Evolutionary conservation across 2,329 filamentous ascomycete species (phyloP).

Genomic region (Westerdykella sp.): DNA sequence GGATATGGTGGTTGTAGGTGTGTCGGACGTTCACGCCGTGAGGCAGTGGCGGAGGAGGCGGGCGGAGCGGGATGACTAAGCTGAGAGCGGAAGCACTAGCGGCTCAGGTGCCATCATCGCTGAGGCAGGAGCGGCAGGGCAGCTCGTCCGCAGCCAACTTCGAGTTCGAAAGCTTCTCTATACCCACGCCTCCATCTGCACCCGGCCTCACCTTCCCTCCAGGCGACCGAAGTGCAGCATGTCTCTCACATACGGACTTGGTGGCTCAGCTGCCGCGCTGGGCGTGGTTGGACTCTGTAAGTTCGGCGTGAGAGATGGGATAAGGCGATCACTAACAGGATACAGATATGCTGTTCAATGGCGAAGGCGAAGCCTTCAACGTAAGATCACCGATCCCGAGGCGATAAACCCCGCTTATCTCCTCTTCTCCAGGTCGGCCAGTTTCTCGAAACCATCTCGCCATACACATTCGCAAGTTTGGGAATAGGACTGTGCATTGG

Average conservation of each 20-base stretch:
- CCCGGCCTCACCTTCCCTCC: conserved; percentile 9
- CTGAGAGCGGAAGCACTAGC: conserved; percentile 13
- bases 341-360: conserved; percentile 96
- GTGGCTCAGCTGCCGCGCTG: conserved; percentile 62
- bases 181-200: too few species aligned
- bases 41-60: conserved; percentile 10
- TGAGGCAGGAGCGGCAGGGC: conserved; percentile 10
- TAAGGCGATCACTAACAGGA: conserved; percentile 27
- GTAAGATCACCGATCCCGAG: conserved; percentile 45
- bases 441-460: conserved; percentile 90
- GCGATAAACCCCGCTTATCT: conserved; percentile 7
- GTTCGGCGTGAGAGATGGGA: conserved; percentile 31
- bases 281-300: conserved; percentile 72
- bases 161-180: conserved; percentile 10
- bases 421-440: conserved; percentile 62
- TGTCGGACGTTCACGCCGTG: conserved; percentile 9
- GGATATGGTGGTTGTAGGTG: conserved; percentile 7
- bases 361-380: conserved; percentile 93
- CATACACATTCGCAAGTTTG: conserved; percentile 84
- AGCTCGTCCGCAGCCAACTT: conserved; percentile 22
- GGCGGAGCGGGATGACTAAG: conserved; percentile 14
- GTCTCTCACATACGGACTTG: conserved; percentile 66
- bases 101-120: conserved; percentile 22
- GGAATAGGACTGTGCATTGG: conserved; percentile 94
- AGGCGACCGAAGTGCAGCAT: conserved; percentile 43